Evolutionary conservation across 768 basidiomycete species (phyloP), one percentile per base, ranked within the genome.

Genomic region (Kondoa malvinella): DNA sequence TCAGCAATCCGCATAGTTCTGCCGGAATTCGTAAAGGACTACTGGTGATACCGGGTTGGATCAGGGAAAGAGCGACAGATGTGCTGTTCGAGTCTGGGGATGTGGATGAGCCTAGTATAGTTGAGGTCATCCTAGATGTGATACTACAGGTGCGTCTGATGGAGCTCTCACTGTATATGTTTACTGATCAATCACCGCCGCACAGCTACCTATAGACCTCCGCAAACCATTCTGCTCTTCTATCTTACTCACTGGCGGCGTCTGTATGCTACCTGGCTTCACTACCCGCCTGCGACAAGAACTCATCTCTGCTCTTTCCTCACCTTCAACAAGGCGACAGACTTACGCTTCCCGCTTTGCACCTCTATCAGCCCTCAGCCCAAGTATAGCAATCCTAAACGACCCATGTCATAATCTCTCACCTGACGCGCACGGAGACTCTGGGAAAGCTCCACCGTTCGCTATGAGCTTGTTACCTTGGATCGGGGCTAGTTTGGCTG

Each of bases 401-500:
- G 21, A 34, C 33, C 32, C 57, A n/a, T n/a, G n/a, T n/a, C n/a
- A n/a, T n/a, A n/a, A n/a, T n/a, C n/a, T n/a, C n/a, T 27, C 56
- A 60, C 25, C 26, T 17, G 60, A 57, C 3, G 26, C 16, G 3
- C 56, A 26, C 50, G 57, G 8, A 34, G 61, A 85, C 70, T 85
- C 85, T 1, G 92, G 91, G 1, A 87, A 84, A 72, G 91, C 90
- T 0, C 92, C 94, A 0, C 87, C 88, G 0, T 96, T 94, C 78
- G 79, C 85, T 2, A 87, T 91, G 1, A 84, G 85, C 0, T 80
- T 85, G 34, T 80, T 92, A 78, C 82, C 86, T 0, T 99, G 94
- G 94, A 85, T 99, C 14, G 94, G 94, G 2, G 94, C 90, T 0
- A 91, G 89, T 26, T 76, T 97, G 25, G 89, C 92, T 1, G 94